phyloP scores from a whole-genome alignment of 1,284 basidiomycete genomes.

The Puccinia polysora region DNA sequence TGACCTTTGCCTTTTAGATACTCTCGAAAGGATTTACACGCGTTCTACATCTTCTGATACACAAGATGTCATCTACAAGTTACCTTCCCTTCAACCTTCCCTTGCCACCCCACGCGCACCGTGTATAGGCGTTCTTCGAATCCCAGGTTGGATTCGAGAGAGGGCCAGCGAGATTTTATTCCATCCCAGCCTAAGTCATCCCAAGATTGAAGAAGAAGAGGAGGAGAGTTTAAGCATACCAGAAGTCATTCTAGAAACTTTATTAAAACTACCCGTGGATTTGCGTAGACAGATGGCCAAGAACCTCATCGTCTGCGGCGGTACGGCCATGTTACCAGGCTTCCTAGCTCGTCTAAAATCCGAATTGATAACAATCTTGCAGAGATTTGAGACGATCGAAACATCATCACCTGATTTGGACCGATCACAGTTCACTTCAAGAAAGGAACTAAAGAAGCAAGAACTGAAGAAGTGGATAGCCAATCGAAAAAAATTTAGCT shows the following conservation, averaged over 20 bases:
- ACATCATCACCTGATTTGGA: background rate
- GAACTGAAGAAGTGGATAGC: background rate
- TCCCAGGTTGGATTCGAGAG: slow-evolving; percentile 93
- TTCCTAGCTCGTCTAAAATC: slow-evolving; percentile 78
- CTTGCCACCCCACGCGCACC: background rate
- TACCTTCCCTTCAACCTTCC: slow-evolving; percentile 18
- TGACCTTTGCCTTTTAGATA: slow-evolving; percentile 38
- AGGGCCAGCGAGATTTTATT: slow-evolving; percentile 84
- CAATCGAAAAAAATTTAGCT: background rate
- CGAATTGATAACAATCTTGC: slow-evolving; percentile 58
- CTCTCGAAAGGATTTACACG: slow-evolving; percentile 21
- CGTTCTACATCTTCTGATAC: slow-evolving; percentile 30
- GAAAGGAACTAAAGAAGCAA: background rate
- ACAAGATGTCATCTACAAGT: slow-evolving; percentile 41
- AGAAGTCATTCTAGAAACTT: background rate
- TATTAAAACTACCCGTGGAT: slow-evolving; percentile 73
- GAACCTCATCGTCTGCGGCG: slow-evolving; percentile 77
- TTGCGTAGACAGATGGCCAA: slow-evolving; percentile 73
- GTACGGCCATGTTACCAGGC: slow-evolving; percentile 82
- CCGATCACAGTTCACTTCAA: background rate
- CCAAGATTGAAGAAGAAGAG: slow-evolving; percentile 72
- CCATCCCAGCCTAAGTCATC: slow-evolving; percentile 63
- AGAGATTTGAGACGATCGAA: background rate
- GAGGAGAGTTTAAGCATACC: slow-evolving; percentile 54
- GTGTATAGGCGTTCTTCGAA: slow-evolving; percentile 63